Evolutionary conservation across 106 monocot species (phyloP), one percentile per base, ranked within the genome.

Genomic region (Dendrobium chrysotoxum): DNA sequence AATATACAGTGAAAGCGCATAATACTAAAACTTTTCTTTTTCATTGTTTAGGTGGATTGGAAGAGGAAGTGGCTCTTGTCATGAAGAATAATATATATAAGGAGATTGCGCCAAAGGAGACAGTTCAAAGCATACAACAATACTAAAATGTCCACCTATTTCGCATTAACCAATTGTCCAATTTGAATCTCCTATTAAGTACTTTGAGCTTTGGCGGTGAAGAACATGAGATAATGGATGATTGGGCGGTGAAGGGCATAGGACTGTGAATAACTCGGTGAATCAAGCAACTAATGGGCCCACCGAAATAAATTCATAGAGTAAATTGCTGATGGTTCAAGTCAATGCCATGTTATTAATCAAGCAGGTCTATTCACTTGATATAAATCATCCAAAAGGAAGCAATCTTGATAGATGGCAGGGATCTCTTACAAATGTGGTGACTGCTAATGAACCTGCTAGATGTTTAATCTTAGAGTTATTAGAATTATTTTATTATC

Each of bases 111-210:
- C 28, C 7, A 21, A 31, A 70, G 31, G 31, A 70, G 31, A 70
- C 70, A 31, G n/a, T 31, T 70, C 4, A 70, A 31, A 70, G 70
- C 31, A 70, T 16, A 68, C 28, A 70, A 31, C 3, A 70, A 70
- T 70, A 31, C 70, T 70, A 70, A 70, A 31, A 70, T 70, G 70
- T 23, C 16, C 30, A 30, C 28, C 70, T 70, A 70, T 31, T 67
- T 70, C 13, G 70, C 31, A 13, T 35, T 31, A 4, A 70, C 15
- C 70, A 13, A 70, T 9, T 28, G 66, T 11, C 10, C 66, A 23
- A 23, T 66, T 28, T 23, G 28, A 28, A 66, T 28, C 23, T 28
- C 23, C 0, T 66, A 66, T 4, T 66, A 65, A 23, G 6, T 1
- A 25, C n/a, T 4, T 53, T 17, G 16, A 53, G 15, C 17, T 53